phyloP scores from a whole-genome alignment of 192 early-diverging fungal species.

The Coemansia sp. region DNA sequence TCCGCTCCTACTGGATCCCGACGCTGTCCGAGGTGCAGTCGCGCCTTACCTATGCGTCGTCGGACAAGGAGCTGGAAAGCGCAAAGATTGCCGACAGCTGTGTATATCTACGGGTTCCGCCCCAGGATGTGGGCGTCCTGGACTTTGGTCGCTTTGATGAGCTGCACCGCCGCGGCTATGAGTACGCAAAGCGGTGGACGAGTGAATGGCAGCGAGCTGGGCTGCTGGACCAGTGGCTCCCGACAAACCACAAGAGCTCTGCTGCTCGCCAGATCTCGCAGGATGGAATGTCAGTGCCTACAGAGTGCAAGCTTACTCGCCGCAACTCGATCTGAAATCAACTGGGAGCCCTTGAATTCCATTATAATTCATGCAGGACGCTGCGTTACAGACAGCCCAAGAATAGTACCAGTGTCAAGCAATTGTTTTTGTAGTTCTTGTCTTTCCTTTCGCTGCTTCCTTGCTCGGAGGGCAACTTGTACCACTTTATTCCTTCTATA shows the following conservation, averaged over 20 bases:
- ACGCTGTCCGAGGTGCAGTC: slow-evolving; percentile 91
- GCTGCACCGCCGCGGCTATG: slow-evolving; percentile 81
- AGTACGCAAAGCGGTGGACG: slow-evolving; percentile 72
- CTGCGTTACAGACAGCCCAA: no score
- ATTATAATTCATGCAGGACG: no score
- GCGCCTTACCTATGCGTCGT: slow-evolving; percentile 86
- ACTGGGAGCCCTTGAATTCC: background rate
- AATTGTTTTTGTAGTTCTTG: no score
- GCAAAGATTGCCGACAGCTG: slow-evolving; percentile 76
- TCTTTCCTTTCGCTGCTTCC: no score
- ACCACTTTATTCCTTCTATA: no score
- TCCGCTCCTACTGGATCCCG: slow-evolving; percentile 68
- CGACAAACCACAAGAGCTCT: background rate
- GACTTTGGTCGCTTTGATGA: slow-evolving; percentile 91
- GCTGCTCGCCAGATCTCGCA: background rate
- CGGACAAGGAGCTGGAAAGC: slow-evolving; percentile 82
- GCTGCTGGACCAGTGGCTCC: slow-evolving; percentile 49
- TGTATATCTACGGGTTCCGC: slow-evolving; percentile 84
- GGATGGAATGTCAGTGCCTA: background rate
- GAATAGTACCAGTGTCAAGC: no score
- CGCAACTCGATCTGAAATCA: slow-evolving; percentile 31
- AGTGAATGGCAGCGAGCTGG: slow-evolving; percentile 77
- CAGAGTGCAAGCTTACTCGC: slow-evolving; percentile 8
- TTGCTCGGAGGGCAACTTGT: no score
- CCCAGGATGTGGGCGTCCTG: slow-evolving; percentile 76